Evolutionary conservation across 257 asterid species (phyloP).

Genomic region (Nicotiana attenuata): DNA sequence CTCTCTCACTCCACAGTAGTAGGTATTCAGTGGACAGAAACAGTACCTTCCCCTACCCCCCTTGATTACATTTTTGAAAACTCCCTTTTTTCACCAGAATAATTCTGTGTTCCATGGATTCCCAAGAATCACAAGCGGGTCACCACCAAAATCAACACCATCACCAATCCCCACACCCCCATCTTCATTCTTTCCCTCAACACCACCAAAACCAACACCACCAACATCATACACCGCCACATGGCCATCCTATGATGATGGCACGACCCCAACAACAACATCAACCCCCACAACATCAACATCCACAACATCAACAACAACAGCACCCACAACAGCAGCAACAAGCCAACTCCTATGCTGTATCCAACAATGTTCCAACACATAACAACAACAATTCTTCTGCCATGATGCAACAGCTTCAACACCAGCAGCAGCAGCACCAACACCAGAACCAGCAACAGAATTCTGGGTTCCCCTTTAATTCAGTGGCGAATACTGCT

Average conservation of each 20-base stretch:
- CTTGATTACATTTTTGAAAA: neutral
- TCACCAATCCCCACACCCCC: slow-evolving; percentile 13
- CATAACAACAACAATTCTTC: slow-evolving; percentile 24
- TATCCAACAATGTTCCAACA: slow-evolving; percentile 21
- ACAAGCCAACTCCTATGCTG: slow-evolving; percentile 37
- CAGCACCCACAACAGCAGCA: slow-evolving; percentile 30
- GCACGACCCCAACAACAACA: slow-evolving; percentile 9
- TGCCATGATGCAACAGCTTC: slow-evolving; percentile 20
- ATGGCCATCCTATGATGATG: slow-evolving; percentile 28
- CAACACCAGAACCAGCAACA: slow-evolving; percentile 35
- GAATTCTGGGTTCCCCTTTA: slow-evolving; percentile 51
- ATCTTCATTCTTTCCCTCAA: slow-evolving; percentile 24
- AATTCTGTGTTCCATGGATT: slow-evolving; percentile 35
- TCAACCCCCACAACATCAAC: slow-evolving; percentile 11
- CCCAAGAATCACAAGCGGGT: slow-evolving; percentile 39
- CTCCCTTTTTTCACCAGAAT: neutral
- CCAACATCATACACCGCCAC: slow-evolving; percentile 19
- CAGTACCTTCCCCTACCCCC: neutral
- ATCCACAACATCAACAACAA: slow-evolving; percentile 20
- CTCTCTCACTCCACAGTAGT: neutral
- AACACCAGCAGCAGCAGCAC: slow-evolving; percentile 12
- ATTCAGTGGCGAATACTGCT: slow-evolving; percentile 26
- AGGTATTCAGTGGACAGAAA: neutral
- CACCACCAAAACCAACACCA: slow-evolving; percentile 22
- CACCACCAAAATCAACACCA: slow-evolving; percentile 27